These are phyloP conservation scores for Lactifluus subvellereus DNA, from an alignment of 768 basidiomycete genomes.

Conservation along the genomic window DNA sequence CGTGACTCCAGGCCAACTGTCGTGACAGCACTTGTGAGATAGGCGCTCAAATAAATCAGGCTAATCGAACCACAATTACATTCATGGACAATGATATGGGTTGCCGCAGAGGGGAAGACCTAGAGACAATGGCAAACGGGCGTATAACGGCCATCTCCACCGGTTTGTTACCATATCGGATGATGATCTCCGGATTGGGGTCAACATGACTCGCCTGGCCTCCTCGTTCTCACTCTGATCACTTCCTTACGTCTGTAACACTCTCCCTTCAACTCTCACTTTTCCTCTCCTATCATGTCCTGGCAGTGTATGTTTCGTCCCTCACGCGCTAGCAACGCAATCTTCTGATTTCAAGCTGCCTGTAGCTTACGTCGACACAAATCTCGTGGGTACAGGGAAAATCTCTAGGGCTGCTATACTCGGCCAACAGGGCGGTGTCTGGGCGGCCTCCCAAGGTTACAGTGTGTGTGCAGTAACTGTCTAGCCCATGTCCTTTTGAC, in stretches of 20 bases:
- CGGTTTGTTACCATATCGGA: slow-evolving; percentile 21
- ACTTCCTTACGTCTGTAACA: slow-evolving; percentile 4
- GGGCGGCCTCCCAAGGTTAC: slow-evolving; percentile 62
- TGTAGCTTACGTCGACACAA: slow-evolving; percentile 74
- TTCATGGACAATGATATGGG: neutral
- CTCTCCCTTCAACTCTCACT: slow-evolving; percentile 6
- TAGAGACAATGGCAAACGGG: neutral
- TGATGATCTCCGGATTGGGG: slow-evolving; percentile 15
- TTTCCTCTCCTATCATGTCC: slow-evolving; percentile 18
- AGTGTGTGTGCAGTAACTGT: slow-evolving; percentile 37
- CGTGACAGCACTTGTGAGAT: neutral
- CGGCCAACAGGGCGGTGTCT: slow-evolving; percentile 68
- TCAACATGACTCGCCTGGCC: neutral
- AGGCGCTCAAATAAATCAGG: neutral
- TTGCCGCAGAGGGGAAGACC: neutral
- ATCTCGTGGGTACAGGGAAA: slow-evolving; percentile 70
- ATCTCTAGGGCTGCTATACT: slow-evolving; percentile 73
- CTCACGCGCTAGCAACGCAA: neutral
- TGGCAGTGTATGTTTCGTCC: slow-evolving; percentile 22
- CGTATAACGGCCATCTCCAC: slow-evolving; percentile 8
- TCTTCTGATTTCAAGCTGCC: slow-evolving; percentile 2
- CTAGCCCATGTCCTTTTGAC: neutral
- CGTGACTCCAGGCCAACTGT: neutral
- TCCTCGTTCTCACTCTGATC: slow-evolving; percentile 10
- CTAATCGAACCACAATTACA: too few species aligned